Evolutionary conservation across 305 asterid genomes (phyloP).

Genomic region (Fraxinus dipetala): DNA sequence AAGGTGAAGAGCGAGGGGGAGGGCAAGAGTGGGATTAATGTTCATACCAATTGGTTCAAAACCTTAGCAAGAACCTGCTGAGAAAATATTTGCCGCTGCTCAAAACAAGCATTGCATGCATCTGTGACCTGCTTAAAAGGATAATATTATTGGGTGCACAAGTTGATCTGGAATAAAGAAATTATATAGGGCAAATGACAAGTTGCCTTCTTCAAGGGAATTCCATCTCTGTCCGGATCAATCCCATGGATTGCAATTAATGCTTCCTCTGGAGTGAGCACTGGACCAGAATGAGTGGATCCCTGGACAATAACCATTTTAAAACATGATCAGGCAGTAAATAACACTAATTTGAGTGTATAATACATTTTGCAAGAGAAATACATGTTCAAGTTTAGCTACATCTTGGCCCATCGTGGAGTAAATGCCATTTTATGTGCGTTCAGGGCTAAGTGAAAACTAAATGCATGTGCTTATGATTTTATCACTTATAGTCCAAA

Average conservation of each 20-base stretch:
- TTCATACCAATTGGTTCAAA: constrained; percentile 87
- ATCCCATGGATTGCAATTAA: constrained; percentile 91
- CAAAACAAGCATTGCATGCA: constrained; percentile 98
- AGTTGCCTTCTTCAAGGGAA: constrained; percentile 78
- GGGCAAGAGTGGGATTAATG: not conserved
- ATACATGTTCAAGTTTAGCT: constrained; percentile 2
- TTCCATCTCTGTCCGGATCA: constrained; percentile 86
- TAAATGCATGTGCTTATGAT: not conserved
- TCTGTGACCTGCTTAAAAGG: constrained; percentile 76
- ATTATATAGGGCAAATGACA: constrained; percentile 29
- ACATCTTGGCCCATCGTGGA: not conserved
- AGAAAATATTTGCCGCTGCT: constrained; percentile 74
- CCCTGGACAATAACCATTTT: constrained; percentile 51
- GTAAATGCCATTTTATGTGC: constrained; percentile 3
- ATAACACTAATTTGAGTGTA: not conserved
- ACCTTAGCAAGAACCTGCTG: constrained; percentile 97
- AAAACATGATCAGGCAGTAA: constrained; percentile 21
- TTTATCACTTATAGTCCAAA: not conserved
- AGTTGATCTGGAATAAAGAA: constrained; percentile 25
- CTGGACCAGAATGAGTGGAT: constrained; percentile 56
- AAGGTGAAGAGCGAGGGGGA: constrained; percentile 4
- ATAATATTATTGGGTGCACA: constrained; percentile 22
- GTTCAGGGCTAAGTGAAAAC: not conserved
- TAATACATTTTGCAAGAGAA: not conserved
- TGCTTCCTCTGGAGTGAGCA: constrained; percentile 91